These are phyloP conservation scores for Limnanthes douglasii DNA, from an alignment of 345 rosid genomes.

Conservation along the genomic window DNA sequence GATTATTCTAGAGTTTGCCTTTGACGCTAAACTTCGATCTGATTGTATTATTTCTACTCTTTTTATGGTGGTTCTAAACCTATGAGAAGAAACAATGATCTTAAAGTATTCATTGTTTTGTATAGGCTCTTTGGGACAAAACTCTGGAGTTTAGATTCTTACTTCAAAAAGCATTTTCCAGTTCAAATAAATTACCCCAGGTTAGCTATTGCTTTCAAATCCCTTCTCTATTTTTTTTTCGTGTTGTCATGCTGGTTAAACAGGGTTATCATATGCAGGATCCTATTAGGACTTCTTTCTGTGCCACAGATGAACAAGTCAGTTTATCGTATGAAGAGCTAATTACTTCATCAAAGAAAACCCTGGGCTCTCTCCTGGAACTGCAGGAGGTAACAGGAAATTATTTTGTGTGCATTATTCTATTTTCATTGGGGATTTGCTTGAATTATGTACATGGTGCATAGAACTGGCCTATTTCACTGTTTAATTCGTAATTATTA, in stretches of 20 bases:
- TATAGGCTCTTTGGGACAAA: slow-evolving; percentile 74
- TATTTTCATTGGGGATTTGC: too few relatives aligned
- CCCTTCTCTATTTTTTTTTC: neutral
- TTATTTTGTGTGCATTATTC: too few relatives aligned
- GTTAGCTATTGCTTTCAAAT: slow-evolving; percentile 16
- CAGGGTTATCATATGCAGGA: slow-evolving; percentile 31
- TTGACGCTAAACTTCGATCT: too few relatives aligned
- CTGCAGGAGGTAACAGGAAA: slow-evolving; percentile 47
- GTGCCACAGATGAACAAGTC: slow-evolving; percentile 36
- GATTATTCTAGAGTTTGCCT: too few relatives aligned
- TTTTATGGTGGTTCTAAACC: too few relatives aligned
- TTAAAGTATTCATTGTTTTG: slow-evolving; percentile 6
- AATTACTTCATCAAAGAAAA: slow-evolving; percentile 45
- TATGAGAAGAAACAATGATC: too few relatives aligned
- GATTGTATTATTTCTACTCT: too few relatives aligned
- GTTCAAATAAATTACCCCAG: slow-evolving; percentile 71
- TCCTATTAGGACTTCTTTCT: slow-evolving; percentile 42
- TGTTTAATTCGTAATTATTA: neutral
- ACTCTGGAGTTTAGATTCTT: slow-evolving; percentile 68
- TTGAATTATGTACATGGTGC: too few relatives aligned
- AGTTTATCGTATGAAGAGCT: slow-evolving; percentile 44
- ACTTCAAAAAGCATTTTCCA: slow-evolving; percentile 71
- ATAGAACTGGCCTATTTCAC: too few relatives aligned
- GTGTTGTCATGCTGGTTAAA: slow-evolving; percentile 1
- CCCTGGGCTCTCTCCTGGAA: slow-evolving; percentile 58